Conservation (phyloP, 164 flowering plant genomes). For the Saururus chinensis region DNA sequence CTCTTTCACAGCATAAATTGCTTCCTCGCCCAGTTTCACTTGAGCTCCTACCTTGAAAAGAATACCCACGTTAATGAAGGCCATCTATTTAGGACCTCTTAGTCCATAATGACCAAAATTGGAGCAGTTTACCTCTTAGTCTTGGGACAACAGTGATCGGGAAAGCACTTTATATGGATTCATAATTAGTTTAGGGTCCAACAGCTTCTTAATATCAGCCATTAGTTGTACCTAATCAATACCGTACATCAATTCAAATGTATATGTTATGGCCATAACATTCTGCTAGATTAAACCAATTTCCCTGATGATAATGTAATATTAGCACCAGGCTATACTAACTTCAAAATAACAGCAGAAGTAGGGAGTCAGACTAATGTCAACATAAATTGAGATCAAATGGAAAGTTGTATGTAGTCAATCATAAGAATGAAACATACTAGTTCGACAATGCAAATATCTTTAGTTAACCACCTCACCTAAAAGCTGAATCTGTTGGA, state of each 20-base stretch:
- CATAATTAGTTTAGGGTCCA: slow-evolving; percentile 75
- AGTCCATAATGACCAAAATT: background rate
- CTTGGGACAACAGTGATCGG: slow-evolving; percentile 18
- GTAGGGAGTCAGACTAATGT: too few relatives aligned
- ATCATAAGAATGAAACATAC: background rate
- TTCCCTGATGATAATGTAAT: too few relatives aligned
- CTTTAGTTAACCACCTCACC: too few relatives aligned
- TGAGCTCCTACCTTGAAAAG: too few relatives aligned
- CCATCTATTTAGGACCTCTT: too few relatives aligned
- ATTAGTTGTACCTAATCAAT: slow-evolving; percentile 66
- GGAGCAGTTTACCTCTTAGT: slow-evolving; percentile 6
- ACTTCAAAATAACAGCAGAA: too few relatives aligned
- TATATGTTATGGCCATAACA: background rate
- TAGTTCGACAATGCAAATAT: too few relatives aligned
- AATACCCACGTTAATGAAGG: too few relatives aligned
- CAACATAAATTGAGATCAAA: background rate
- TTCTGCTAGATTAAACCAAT: background rate
- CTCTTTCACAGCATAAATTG: too few relatives aligned
- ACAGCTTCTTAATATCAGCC: slow-evolving; percentile 71
- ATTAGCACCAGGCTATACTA: too few relatives aligned
- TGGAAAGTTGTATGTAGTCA: background rate
- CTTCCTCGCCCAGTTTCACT: too few relatives aligned
- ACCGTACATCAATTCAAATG: background rate
- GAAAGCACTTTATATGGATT: slow-evolving; percentile 98
- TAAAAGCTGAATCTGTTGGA: too few relatives aligned